Evolutionary conservation across 306 rosid species (phyloP), one percentile per base, ranked within the genome.

Genomic region (Datisca glomerata): DNA sequence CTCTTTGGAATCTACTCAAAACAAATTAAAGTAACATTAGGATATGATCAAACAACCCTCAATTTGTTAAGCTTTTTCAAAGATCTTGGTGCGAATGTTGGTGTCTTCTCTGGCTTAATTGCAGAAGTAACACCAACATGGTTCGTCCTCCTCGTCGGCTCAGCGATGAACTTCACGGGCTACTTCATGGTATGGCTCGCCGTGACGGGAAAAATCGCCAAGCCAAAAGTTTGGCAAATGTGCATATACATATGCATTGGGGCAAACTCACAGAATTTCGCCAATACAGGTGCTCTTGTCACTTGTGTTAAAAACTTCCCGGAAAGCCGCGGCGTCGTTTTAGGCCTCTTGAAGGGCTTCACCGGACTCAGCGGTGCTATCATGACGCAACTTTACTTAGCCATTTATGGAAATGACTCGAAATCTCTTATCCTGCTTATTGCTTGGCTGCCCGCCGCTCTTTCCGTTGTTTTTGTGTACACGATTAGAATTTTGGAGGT

Each of bases 141-240:
- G 91, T 76, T 70, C 8, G 65, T 79, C 2, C 86, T 84, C 6
- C 51, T 56, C 0, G 50, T 60, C 17, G 92, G 94, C 0, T 76
- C 73, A 4, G 23, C 45, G 35, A 70, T 84, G 83, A 84, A 84
- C 69, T 63, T 84, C 49, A 45, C 56, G 15, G 94, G 92, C 41
- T 84, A 84, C 74, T 68, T 70, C 64, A 79, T 79, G 92, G 65
- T 84, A 12, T 84, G 92, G 91, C 69, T 84, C 0, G 75, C 92
- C 0, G 80, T 84, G 22, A 70, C 80, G 0, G 47, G 44, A 2
- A 59, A 56, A 10, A 68, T 43, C 3, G 31, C 75, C 1, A 67
- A 55, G 17, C 92, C 86, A 12, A 56, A 21, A 1, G 35, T 75
- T 4, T 84, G 92, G 94, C 82, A 75, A 18, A 75, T 84, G 94